Evolutionary conservation across 208 protist genomes (phyloP), one percentile per base, ranked within the genome.

Genomic region (Leishmania guyanensis): DNA sequence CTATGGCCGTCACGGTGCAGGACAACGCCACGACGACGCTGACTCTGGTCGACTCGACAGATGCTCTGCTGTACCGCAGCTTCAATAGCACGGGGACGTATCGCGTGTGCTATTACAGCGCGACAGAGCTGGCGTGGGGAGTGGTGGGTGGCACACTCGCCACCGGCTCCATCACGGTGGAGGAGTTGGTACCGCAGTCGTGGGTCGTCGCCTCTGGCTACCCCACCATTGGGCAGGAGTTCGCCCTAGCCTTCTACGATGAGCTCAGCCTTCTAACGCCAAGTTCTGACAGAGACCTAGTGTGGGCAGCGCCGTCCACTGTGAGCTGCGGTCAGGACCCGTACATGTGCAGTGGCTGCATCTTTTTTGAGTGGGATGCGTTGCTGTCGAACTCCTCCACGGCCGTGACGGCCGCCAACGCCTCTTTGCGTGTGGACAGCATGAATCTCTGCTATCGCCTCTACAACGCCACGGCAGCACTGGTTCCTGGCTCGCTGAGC

Each of bases 361-460:
- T 96, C 68, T 5, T 83, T 29, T 93, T 98, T 74, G 74, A 75
- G n/a, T 79, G 91, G 60, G 84, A 95, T 79, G 53, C 26, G 75
- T 33, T 78, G 2, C 16, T 29, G 3, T 93, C 90, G 14, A 91
- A 68, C 33, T 10, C 81, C n/a, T 89, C n/a, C 53, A 62, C 39
- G 1, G 91, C 90, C 8, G 73, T 92, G 16, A 96, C 93, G 33
- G 29, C 43, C 48, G 20, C 82, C 17, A 91, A 80, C 56, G 70
- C 79, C 29, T 91, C 88, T 26, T 56, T 86, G 33, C 84, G 88
- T 48, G 85, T 94, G 14, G 91, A 86, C 60, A 64, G 80, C 12
- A 89, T 95, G 81, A 92, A 92, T 79, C 20, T 98, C 73, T 98
- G 95, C 84, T 98, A 98, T 88, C 84, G 64, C 33, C 89, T 98